phyloP scores from a whole-genome alignment of 176 grass and related monocot genomes.

The Calamus simplicifolius region DNA sequence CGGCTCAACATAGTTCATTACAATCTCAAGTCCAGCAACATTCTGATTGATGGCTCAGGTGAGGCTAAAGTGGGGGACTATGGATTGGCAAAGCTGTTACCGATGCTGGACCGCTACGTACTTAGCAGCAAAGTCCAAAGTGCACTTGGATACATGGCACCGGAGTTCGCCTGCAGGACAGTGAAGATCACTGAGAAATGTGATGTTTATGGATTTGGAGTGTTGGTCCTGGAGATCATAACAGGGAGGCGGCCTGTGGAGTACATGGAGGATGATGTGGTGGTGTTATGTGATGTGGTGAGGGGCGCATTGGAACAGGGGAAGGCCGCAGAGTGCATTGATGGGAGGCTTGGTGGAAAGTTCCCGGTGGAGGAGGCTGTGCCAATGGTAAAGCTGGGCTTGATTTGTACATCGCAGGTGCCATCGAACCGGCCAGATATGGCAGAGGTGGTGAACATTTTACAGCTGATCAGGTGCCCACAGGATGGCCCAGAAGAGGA shows the following conservation, averaged over 20 bases:
- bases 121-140: conserved; percentile 96
- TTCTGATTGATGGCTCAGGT: conserved; percentile 64
- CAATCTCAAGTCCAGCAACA: conserved; percentile 91
- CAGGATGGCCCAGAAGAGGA: conserved; percentile 48
- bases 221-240: conserved; percentile 61
- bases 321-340: conserved; percentile 55
- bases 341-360: conserved; percentile 47
- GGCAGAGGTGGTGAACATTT: conserved; percentile 70
- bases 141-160: conserved; percentile 97
- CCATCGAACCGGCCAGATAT: conserved; percentile 88
- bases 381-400: conserved; percentile 74
- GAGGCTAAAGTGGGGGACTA: conserved; percentile 71
- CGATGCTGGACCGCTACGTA: conserved; percentile 81
- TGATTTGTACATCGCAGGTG: conserved; percentile 87
- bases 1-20: conserved; percentile 70
- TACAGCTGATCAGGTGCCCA: conserved; percentile 70
- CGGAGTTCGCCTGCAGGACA: conserved; percentile 80
- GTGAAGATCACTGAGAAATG: conserved; percentile 96
- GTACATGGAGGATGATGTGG: conserved; percentile 94
- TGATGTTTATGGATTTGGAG: conserved; percentile 78
- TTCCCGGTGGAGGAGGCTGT: conserved; percentile 66
- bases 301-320: conserved; percentile 71
- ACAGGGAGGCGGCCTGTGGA: conserved; percentile 67
- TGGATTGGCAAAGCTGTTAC: conserved; percentile 79
- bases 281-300: conserved; percentile 77